These are phyloP conservation scores for Geosmithia flava DNA, from an alignment of 2,329 filamentous ascomycete species.

Conservation along the genomic window DNA sequence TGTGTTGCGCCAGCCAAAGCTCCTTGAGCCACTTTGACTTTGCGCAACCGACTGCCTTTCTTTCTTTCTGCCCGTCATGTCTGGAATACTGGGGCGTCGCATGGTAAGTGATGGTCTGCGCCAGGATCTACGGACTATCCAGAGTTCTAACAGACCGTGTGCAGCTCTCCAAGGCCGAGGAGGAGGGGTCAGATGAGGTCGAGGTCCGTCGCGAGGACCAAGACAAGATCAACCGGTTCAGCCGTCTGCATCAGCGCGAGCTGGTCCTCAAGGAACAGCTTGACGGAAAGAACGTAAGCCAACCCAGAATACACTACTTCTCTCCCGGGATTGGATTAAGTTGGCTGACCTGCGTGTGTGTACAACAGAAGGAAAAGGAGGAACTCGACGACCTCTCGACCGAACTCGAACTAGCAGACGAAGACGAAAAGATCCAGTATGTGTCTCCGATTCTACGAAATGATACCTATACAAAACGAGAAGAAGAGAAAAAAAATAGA, in stretches of 20 bases:
- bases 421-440: conserved; percentile 87
- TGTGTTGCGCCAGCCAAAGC: background rate
- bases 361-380: conserved; percentile 84
- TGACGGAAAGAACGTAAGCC: conserved; percentile 57
- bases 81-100: conserved; percentile 42
- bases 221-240: conserved; percentile 98
- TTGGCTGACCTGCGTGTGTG: background rate
- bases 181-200: conserved; percentile 71
- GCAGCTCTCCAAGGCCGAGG: conserved; percentile 89
- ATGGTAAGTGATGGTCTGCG: conserved; percentile 33
- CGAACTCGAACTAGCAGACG: conserved; percentile 88
- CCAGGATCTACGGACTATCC: background rate
- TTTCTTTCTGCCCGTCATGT: conserved; percentile 14
- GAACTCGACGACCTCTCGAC: conserved; percentile 86
- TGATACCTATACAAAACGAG: background rate
- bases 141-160: background rate
- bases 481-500: background rate
- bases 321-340: background rate
- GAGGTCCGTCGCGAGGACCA: conserved; percentile 95
- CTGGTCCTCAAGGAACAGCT: conserved; percentile 68
- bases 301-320: conserved; percentile 12
- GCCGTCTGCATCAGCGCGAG: conserved; percentile 81
- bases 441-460: conserved; percentile 15
- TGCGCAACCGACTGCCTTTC: background rate
- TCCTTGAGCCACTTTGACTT: background rate